Evolutionary conservation across 306 rosid species (phyloP).

Genomic region (Inga laurina): DNA sequence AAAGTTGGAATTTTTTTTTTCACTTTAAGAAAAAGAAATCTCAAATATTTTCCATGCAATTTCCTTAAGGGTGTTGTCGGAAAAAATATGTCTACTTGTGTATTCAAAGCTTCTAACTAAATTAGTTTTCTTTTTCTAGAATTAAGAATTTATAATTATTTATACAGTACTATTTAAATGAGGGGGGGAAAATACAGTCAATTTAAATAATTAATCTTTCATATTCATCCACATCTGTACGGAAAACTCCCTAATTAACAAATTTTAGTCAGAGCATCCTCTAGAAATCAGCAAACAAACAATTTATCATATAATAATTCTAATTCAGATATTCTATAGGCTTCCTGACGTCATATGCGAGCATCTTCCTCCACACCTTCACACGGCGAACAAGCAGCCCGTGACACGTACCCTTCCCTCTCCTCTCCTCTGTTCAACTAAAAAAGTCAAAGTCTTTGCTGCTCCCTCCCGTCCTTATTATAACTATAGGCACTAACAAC

Average conservation of each 20-base stretch:
- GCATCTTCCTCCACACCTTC: conserved; percentile 5
- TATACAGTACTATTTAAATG: too few relatives aligned
- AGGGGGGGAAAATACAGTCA: too few relatives aligned
- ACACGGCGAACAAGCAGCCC: not conserved
- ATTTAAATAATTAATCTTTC: not conserved
- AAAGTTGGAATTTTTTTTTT: too few relatives aligned
- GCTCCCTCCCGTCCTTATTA: too few relatives aligned
- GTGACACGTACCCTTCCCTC: not conserved
- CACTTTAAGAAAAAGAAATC: too few relatives aligned
- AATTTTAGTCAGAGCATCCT: not conserved
- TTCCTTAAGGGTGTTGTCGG: too few relatives aligned
- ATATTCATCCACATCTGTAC: conserved; percentile 15
- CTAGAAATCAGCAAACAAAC: not conserved
- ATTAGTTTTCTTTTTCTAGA: too few relatives aligned
- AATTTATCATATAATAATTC: not conserved
- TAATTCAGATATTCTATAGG: not conserved
- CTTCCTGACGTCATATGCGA: not conserved
- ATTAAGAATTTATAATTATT: too few relatives aligned
- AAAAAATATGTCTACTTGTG: too few relatives aligned
- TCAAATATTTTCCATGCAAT: too few relatives aligned
- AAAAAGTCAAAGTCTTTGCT: conserved; percentile 28
- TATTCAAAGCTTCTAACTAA: too few relatives aligned
- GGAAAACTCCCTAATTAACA: not conserved
- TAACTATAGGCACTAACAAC: too few relatives aligned
- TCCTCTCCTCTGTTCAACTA: not conserved